Percentiles rank a stretch among this genome's conserved stretches.
Conservation (phyloP, 2,329 filamentous ascomycete species). For the Ophiocordyceps camponoti-leonardi region DNA sequence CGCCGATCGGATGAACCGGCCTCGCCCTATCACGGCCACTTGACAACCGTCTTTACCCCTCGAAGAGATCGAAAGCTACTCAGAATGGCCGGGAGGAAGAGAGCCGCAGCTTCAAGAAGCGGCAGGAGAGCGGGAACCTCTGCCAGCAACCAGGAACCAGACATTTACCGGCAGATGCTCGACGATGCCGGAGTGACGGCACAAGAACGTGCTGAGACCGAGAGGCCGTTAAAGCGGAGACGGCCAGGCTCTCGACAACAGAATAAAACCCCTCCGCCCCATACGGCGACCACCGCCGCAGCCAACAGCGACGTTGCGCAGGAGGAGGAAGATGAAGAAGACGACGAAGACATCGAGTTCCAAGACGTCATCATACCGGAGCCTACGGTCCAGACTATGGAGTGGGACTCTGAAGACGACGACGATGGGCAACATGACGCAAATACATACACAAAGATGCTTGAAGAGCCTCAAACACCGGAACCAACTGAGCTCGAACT, state of each 20-base stretch:
- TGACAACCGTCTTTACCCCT: neutral
- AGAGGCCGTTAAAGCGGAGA: constrained; percentile 23
- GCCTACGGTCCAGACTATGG: constrained; percentile 32
- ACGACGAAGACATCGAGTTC: constrained; percentile 26
- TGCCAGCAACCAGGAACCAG: constrained; percentile 10
- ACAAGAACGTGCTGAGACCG: constrained; percentile 10
- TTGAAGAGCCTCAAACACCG: constrained; percentile 7
- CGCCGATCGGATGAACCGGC: neutral
- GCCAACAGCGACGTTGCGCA: constrained; percentile 1
- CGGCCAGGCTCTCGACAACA: constrained; percentile 7
- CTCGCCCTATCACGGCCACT: neutral
- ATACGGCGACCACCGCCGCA: neutral
- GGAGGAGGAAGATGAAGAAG: constrained; percentile 12
- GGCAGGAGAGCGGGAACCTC: constrained; percentile 4
- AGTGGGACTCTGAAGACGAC: constrained; percentile 29
- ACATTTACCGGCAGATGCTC: constrained; percentile 32
- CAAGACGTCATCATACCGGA: constrained; percentile 30
- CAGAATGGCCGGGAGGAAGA: constrained; percentile 15
- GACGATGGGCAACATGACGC: constrained; percentile 20
- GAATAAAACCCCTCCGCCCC: neutral
- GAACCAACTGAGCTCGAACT: constrained; percentile 26
- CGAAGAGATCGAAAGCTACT: constrained; percentile 1
- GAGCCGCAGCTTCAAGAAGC: constrained; percentile 9
- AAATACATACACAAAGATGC: constrained; percentile 20
- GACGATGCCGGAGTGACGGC: constrained; percentile 25